Evolutionary conservation across 768 basidiomycete genomes (phyloP), one percentile per base, ranked within the genome.

Genomic region (Suillus placidus): DNA sequence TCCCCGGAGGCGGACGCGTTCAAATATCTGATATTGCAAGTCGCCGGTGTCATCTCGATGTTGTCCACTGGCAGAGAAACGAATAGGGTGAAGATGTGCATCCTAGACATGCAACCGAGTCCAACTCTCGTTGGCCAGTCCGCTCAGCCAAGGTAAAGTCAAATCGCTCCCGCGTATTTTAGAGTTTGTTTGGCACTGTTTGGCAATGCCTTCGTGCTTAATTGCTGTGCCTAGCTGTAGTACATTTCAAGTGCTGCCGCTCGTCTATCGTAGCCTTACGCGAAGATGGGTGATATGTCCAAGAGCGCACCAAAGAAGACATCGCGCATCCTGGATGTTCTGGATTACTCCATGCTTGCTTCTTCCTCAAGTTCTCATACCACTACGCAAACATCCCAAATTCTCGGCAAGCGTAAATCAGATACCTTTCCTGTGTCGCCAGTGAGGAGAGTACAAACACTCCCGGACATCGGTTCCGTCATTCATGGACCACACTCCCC

Each of bases 11-110:
- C 93, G 1, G 85, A 88, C 4, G 81, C 90, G 52, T 91, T 97
- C 73, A 80, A 85, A 38, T 75, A 95, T 60, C 80, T 83, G 43
- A 74, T 87, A 38, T 91, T 90, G 63, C 85, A 85, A 71, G 87
- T 94, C 51, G 78, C 80, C 2, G 64, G 51, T 5, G 7, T 18
- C 30, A 30, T 30, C 13, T 49, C 23, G 23, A 26, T 26, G 14
- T 0, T 14, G 30, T 30, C 26, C 51, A 7, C 23, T 14, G 12
- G 45, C 20, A 26, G 23, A 10, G 26, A 30, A 16, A 30, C 16
- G 16, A 52, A 30, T 16, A 52, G 26, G 13, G 26, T 52, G 26
- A 52, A 52, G 26, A 52, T 30, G 51, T 2, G 49, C 26, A 30
- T 30, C 51, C 49, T 6, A 51, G 49, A 26, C 20, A 47, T 45